A percentile compares a stretch with the other conserved stretches of the same genome.
Evolutionary conservation across 1,284 basidiomycete genomes (phyloP).

Genomic region (Dichomitus squalens): DNA sequence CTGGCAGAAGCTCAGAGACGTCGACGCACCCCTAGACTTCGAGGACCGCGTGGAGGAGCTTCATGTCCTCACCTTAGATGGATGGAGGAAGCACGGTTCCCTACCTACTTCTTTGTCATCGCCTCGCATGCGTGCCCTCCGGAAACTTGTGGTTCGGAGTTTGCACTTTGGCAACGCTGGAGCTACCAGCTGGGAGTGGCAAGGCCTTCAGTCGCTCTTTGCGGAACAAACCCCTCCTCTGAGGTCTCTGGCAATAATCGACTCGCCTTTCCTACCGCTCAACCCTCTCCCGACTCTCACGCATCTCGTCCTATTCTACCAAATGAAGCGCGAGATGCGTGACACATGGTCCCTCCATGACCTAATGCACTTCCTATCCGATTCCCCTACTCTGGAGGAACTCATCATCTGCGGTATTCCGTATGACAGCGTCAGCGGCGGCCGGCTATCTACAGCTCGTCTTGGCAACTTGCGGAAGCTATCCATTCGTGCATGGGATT

Average conservation of each 20-base stretch:
- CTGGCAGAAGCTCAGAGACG: background rate
- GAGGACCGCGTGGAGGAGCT: background rate
- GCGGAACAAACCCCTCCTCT: background rate
- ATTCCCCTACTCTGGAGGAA: background rate
- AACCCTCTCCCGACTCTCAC: background rate
- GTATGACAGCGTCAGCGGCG: background rate
- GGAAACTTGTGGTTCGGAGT: background rate
- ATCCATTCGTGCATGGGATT: background rate
- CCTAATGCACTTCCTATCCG: background rate
- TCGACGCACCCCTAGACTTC: background rate
- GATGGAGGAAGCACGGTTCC: background rate
- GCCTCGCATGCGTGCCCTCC: background rate
- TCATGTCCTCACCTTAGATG: background rate
- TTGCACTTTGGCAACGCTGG: background rate
- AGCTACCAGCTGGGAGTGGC: background rate
- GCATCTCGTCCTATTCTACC: background rate
- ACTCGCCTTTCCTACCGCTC: background rate
- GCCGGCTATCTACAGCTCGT: background rate
- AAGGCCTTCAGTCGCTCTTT: background rate
- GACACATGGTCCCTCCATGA: background rate
- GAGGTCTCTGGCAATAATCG: background rate
- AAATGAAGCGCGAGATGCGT: background rate
- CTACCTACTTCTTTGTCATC: background rate
- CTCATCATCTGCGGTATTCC: background rate
- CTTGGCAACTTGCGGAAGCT: background rate